Conservation (phyloP, 2,329 filamentous ascomycete genomes). For the Calonectria naviculata region DNA sequence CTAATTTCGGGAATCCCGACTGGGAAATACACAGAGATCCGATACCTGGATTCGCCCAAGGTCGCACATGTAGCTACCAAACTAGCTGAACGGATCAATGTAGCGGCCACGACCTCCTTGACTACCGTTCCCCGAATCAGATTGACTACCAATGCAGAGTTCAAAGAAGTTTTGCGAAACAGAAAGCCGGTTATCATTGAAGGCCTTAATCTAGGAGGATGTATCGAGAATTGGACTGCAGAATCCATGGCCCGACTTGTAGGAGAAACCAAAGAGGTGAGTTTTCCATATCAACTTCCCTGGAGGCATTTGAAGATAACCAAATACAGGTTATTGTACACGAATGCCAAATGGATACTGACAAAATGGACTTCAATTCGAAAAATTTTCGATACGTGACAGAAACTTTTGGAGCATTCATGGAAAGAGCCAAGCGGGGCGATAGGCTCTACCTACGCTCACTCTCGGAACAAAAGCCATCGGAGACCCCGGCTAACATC, state of each 20-base stretch:
- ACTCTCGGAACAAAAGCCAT: conserved; percentile 75
- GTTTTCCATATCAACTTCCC: background rate
- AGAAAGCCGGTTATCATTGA: conserved; percentile 72
- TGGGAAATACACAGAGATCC: conserved; percentile 14
- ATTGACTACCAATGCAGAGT: conserved; percentile 65
- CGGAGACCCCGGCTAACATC: conserved; percentile 76
- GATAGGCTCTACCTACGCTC: conserved; percentile 81
- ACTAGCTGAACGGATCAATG: background rate
- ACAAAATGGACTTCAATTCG: conserved; percentile 81
- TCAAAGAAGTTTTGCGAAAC: conserved; percentile 67
- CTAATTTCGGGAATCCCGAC: background rate
- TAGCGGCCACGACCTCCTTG: conserved; percentile 28
- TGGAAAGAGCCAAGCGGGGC: conserved; percentile 68
- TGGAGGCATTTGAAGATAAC: background rate
- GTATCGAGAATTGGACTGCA: conserved; percentile 74
- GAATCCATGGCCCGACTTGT: conserved; percentile 74
- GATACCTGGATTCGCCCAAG: conserved; percentile 43
- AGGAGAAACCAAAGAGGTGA: conserved; percentile 70
- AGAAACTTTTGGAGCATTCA: conserved; percentile 74
- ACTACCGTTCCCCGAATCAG: conserved; percentile 61
- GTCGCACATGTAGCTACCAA: conserved; percentile 29
- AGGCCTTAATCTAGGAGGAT: conserved; percentile 73
- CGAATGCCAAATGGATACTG: conserved; percentile 63
- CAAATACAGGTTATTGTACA: conserved; percentile 76
- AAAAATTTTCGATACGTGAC: conserved; percentile 87